Base-by-base conservation (phyloP, 2,329 filamentous ascomycete genomes). In the Lojkania enalia region DNA sequence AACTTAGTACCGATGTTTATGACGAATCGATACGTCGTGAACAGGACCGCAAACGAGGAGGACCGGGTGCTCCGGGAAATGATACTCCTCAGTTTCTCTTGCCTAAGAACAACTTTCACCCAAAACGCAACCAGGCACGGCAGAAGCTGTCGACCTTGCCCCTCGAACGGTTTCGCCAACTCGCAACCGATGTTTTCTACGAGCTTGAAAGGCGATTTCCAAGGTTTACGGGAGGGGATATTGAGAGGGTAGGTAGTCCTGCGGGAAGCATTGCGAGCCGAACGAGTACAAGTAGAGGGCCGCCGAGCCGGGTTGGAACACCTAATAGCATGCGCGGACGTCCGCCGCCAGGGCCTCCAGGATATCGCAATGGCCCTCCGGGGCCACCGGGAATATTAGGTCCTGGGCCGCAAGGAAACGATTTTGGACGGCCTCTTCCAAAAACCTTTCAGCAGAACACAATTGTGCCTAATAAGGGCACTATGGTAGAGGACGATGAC, bases 381-480 rank as follows among this genome's bases (percentile, higher is more conserved):
- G 54, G 54, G 9, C 29, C 77, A 83, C 35, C 55, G 20, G 63
- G 55, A 33, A 38, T 44, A 20, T 52, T 62, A 21, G 48, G 55
- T 29, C 61, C 64, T 27, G 63, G 60, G 11, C 52, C 54, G 4
- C 53, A 48, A 27, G 49, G 52, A 37, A 83, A 84, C 58, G 84
- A 87, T 40, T 87, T 84, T 53, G 85, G 86, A 31, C 80, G 88
- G 35, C 91, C 91, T 3, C 82, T 88, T 55, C 87, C 88, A 13
- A 96, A 95, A 66, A 90, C 90, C 27, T 90, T 95, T 55, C 91
- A 96, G 66, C 92, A 87, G 65, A 97, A 95, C 65, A 97, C 90
- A 0, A 95, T 97, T 60, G 87, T 97, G 21, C 94, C 94, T 0
- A 97, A 96, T 66, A 99, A 97, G 73, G 95, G 92, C 61, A 96